These are phyloP conservation scores for Penicillium capsulatum DNA, from an alignment of 2,329 filamentous ascomycete genomes.

Conservation along the genomic window DNA sequence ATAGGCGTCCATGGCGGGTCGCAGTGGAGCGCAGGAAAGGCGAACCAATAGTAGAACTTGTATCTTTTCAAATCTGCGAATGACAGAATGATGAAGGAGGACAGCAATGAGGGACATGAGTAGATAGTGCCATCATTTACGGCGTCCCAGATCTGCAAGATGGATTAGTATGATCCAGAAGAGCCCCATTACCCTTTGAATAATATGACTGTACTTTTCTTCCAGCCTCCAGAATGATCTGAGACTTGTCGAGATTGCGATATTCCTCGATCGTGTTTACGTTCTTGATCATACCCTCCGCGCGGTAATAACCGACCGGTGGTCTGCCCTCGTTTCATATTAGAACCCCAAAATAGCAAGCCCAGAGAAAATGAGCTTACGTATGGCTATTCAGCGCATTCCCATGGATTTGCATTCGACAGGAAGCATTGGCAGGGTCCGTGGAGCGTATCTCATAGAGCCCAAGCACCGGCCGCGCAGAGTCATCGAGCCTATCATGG, in stretches of 20 bases:
- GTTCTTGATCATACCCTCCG: constrained; percentile 92
- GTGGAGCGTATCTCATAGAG: constrained; percentile 77
- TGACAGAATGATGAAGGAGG: constrained; percentile 82
- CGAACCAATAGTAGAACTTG: constrained; percentile 97
- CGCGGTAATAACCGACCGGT: constrained; percentile 68
- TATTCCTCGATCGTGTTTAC: constrained; percentile 96
- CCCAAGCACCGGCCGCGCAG: constrained; percentile 77
- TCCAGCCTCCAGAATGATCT: constrained; percentile 72
- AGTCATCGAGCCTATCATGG: constrained; percentile 94
- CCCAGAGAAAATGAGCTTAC: constrained; percentile 55
- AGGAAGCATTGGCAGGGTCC: constrained; percentile 69
- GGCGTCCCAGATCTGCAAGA: constrained; percentile 84
- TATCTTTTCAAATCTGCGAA: constrained; percentile 98
- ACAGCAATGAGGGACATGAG: constrained; percentile 83
- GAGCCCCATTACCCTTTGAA: not conserved
- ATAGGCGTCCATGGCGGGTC: constrained; percentile 73
- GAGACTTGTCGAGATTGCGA: constrained; percentile 72
- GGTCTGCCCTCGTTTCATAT: too few species aligned
- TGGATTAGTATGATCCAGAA: constrained; percentile 12
- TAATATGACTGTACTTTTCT: constrained; percentile 59
- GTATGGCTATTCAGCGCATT: constrained; percentile 78
- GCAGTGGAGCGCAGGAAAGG: constrained; percentile 88
- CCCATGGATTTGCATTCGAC: constrained; percentile 84
- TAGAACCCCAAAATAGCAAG: too few species aligned
- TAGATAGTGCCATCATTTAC: constrained; percentile 96